phyloP scores from a whole-genome alignment of 2,329 filamentous ascomycete genomes.

The Grosmannia serpens region DNA sequence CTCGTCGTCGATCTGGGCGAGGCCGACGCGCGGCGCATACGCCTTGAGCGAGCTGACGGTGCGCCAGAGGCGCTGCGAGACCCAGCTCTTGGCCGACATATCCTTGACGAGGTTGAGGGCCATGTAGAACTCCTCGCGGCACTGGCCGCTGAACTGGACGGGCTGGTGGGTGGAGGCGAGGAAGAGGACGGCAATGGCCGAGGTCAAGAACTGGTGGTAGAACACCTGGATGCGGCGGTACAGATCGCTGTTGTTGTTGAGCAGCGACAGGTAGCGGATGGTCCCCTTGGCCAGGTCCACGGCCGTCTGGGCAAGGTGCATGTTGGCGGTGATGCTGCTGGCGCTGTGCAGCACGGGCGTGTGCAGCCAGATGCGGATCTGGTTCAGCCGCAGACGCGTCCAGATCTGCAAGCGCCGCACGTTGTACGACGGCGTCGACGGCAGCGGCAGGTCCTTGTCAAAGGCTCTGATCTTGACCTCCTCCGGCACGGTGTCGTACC shows the following conservation, averaged over 20 bases:
- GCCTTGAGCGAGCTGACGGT: slow-evolving; percentile 61
- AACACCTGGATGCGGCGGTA: slow-evolving; percentile 63
- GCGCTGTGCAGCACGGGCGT: slow-evolving; percentile 78
- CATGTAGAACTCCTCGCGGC: slow-evolving; percentile 68
- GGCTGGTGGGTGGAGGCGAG: slow-evolving; percentile 67
- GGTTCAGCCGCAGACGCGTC: slow-evolving; percentile 77
- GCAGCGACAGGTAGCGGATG: slow-evolving; percentile 56
- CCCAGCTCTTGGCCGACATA: slow-evolving; percentile 58
- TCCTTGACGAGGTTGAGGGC: slow-evolving; percentile 64
- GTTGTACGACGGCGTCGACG: slow-evolving; percentile 47
- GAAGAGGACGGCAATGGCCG: slow-evolving; percentile 64
- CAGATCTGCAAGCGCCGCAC: slow-evolving; percentile 67
- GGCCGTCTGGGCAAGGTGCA: slow-evolving; percentile 59
- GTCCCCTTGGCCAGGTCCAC: slow-evolving; percentile 69
- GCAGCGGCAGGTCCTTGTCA: slow-evolving; percentile 38
- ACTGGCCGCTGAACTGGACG: slow-evolving; percentile 54
- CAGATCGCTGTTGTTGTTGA: slow-evolving; percentile 61
- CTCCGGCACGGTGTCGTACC: slow-evolving; percentile 67
- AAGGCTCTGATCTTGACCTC: slow-evolving; percentile 49
- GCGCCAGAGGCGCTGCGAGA: slow-evolving; percentile 62
- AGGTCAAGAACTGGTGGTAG: slow-evolving; percentile 71
- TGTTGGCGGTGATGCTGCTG: slow-evolving; percentile 68
- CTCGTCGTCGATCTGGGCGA: slow-evolving; percentile 38
- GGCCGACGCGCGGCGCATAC: slow-evolving; percentile 57
- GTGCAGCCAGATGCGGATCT: slow-evolving; percentile 44